A percentile compares a stretch with the other conserved stretches of the same genome.
Evolutionary conservation across 116 monocot genomes (phyloP).

Genomic region (Dioscorea cayenensis): DNA sequence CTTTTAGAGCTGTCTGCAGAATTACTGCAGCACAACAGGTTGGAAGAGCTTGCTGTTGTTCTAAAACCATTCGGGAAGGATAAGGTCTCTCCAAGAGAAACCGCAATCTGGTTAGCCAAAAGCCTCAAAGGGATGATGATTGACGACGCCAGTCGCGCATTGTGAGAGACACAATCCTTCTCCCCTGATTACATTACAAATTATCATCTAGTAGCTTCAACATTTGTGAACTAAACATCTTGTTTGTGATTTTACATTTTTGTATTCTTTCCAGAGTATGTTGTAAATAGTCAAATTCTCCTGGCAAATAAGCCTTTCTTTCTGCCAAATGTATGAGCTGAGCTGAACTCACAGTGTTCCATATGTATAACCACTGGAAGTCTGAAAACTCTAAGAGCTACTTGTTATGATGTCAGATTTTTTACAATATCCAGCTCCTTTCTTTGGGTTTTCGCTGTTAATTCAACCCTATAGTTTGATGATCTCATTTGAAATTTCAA

Average conservation of each 20-base stretch:
- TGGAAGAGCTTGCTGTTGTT: conserved; percentile 89
- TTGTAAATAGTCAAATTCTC: conserved; percentile 20
- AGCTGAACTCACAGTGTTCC: no score
- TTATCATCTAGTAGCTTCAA: not conserved
- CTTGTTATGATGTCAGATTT: no score
- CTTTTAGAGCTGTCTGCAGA: conserved; percentile 92
- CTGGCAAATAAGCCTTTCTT: not conserved
- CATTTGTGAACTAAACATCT: not conserved
- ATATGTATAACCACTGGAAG: no score
- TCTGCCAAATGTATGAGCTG: not conserved
- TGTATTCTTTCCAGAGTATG: conserved; percentile 12
- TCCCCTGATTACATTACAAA: not conserved
- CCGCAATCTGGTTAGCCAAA: conserved; percentile 95
- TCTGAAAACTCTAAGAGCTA: not conserved
- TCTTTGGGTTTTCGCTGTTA: no score
- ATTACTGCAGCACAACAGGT: conserved; percentile 52
- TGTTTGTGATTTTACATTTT: not conserved
- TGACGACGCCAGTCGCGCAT: conserved; percentile 31
- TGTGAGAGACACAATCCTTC: conserved; percentile 13
- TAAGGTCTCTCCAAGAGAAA: conserved; percentile 95
- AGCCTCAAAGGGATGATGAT: conserved; percentile 91
- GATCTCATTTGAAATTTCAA: no score
- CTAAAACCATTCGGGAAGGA: conserved; percentile 93
- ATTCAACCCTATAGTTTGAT: no score
- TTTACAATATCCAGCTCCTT: no score